Percentiles rank a stretch among this genome's conserved stretches.
phyloP scores from a whole-genome alignment of 768 basidiomycete genomes.

The Gloeopeniophorella convolvens region DNA sequence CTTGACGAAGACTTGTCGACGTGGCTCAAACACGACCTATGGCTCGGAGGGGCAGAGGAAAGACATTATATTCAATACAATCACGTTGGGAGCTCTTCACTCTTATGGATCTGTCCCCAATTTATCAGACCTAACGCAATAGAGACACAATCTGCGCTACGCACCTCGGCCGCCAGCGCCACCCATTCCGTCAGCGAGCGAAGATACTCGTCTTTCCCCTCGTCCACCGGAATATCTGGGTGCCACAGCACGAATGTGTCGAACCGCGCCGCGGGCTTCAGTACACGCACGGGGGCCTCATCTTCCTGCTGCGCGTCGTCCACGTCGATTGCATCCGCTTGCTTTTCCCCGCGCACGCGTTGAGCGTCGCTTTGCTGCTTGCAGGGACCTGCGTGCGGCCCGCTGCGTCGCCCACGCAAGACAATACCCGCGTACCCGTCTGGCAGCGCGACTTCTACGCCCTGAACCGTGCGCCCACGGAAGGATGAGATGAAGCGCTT shows the following conservation, averaged over 20 bases:
- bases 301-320: constrained; percentile 21
- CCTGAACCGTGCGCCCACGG: constrained; percentile 69
- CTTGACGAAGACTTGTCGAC: too few species aligned
- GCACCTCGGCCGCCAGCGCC: constrained; percentile 53
- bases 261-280: constrained; percentile 51
- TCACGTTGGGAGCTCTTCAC: not conserved
- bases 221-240: constrained; percentile 64
- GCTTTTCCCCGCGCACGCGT: constrained; percentile 25
- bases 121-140: not conserved
- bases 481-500: constrained; percentile 58
- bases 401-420: constrained; percentile 33
- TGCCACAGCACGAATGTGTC: constrained; percentile 70
- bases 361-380: constrained; percentile 18
- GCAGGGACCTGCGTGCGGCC: constrained; percentile 9
- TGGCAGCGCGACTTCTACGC: constrained; percentile 54
- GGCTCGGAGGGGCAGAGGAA: too few species aligned
- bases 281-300: constrained; percentile 26
- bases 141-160: constrained; percentile 11
- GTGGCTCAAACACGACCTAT: too few species aligned
- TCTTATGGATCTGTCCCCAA: constrained; percentile 4
- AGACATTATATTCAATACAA: too few species aligned
- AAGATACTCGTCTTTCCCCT: constrained; percentile 64
- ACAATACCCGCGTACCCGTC: constrained; percentile 64
- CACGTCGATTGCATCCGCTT: constrained; percentile 23
- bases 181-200: constrained; percentile 70